phyloP scores from a whole-genome alignment of 345 rosid species.

The Turnera subulata region DNA sequence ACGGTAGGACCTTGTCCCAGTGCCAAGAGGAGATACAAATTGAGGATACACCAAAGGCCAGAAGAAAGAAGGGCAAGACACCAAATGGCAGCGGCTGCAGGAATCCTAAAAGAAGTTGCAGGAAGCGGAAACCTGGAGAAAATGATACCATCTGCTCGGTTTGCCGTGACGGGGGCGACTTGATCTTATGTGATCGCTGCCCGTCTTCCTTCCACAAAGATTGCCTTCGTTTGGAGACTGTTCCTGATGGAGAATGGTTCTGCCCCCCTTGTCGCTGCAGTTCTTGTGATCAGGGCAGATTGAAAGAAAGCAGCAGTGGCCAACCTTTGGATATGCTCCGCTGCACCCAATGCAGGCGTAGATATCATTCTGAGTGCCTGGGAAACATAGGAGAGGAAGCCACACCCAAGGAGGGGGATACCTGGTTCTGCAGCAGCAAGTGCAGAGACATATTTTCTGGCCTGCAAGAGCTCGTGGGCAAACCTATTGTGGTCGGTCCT shows the following conservation, averaged over 20 bases:
- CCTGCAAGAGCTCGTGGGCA: constrained; percentile 50
- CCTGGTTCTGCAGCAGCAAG: constrained; percentile 36
- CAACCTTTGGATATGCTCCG: no score
- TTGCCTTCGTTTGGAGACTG: constrained; percentile 20
- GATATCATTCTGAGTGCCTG: constrained; percentile 16
- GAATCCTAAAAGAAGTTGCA: neutral
- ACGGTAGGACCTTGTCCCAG: constrained; percentile 15
- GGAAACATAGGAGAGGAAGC: neutral
- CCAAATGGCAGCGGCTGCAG: no score
- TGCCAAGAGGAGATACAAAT: constrained; percentile 3
- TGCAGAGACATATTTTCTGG: constrained; percentile 29
- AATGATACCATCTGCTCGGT: constrained; percentile 15
- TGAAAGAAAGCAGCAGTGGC: neutral
- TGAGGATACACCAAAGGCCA: no score
- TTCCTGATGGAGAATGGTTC: constrained; percentile 21
- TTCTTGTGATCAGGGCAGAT: constrained; percentile 11
- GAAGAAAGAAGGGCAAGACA: no score
- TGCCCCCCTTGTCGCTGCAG: constrained; percentile 20
- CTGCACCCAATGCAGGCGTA: constrained; percentile 19
- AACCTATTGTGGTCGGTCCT: constrained; percentile 44
- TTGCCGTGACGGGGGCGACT: constrained; percentile 19
- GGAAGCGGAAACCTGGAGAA: neutral
- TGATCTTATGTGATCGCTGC: constrained; percentile 22
- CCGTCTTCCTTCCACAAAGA: constrained; percentile 21
- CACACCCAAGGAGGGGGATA: neutral